A percentile compares a stretch with the other conserved stretches of the same genome.
Conservation (phyloP, 208 protist species). For the Wallacemonas sp. region DNA sequence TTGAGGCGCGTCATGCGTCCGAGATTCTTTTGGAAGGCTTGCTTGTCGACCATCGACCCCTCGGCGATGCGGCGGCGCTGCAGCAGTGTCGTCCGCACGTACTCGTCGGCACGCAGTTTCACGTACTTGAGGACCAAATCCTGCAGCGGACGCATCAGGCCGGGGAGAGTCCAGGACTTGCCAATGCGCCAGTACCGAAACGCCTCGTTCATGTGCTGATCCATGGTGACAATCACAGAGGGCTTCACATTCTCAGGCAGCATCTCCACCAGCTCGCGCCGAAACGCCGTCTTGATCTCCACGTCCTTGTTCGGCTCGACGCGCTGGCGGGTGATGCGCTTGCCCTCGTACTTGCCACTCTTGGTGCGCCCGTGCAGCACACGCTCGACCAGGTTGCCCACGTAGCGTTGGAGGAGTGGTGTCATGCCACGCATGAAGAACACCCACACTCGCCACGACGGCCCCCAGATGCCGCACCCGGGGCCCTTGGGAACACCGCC, state of each 20-base stretch:
- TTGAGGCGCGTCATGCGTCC: slow-evolving; percentile 99
- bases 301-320: slow-evolving; percentile 99
- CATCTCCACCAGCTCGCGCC: slow-evolving; percentile 99
- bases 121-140: slow-evolving; percentile 99
- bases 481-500: slow-evolving; percentile 99
- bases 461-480: slow-evolving; percentile 99
- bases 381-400: slow-evolving; percentile 99
- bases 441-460: slow-evolving; percentile 99
- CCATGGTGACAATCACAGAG: slow-evolving; percentile 97
- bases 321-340: slow-evolving; percentile 99
- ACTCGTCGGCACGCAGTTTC: slow-evolving; percentile 99
- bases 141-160: slow-evolving; percentile 97
- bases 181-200: slow-evolving; percentile 99
- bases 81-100: slow-evolving; percentile 99
- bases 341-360: slow-evolving; percentile 96
- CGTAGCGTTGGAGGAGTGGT: slow-evolving; percentile 99
- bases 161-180: slow-evolving; percentile 99
- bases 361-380: slow-evolving; percentile 98
- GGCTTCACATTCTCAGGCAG: slow-evolving; percentile 99
- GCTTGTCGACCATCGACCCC: slow-evolving; percentile 99
- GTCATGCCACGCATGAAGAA: slow-evolving; percentile 99
- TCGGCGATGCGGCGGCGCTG: slow-evolving; percentile 98
- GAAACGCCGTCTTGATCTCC: slow-evolving; percentile 99
- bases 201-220: slow-evolving; percentile 99
- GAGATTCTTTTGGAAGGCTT: slow-evolving; percentile 99